Evolutionary conservation across 192 early-diverging fungal species (phyloP).

Genomic region (Geranomyces variabilis): DNA sequence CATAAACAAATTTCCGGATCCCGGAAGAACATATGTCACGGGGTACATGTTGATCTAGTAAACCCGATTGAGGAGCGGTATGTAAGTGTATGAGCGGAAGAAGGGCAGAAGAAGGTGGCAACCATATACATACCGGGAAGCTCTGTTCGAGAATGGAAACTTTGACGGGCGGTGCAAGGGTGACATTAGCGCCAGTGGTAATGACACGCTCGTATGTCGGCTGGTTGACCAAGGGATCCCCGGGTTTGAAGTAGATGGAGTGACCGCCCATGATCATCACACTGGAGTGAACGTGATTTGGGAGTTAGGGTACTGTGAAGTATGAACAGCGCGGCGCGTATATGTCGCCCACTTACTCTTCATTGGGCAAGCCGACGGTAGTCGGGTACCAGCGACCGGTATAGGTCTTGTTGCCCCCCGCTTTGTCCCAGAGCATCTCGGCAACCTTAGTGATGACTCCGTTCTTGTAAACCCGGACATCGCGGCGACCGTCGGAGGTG

Average conservation of each 20-base stretch:
- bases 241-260: conserved; percentile 17
- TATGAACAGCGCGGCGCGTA: no score
- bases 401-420: conserved; percentile 12
- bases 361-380: conserved; percentile 24
- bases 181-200: neutral
- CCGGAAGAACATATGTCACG: conserved; percentile 26
- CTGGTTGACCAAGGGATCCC: conserved; percentile 19
- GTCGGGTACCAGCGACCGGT: conserved; percentile 41
- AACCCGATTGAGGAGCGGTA: neutral
- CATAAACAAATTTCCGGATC: conserved; percentile 21
- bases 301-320: neutral
- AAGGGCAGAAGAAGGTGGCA: no score
- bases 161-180: conserved; percentile 13
- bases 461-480: conserved; percentile 28
- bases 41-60: conserved; percentile 34
- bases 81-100: no score
- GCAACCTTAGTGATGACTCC: conserved; percentile 21
- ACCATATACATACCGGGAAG: neutral
- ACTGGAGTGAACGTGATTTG: neutral
- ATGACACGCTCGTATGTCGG: conserved; percentile 34
- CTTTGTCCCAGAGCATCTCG: conserved; percentile 13
- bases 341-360: conserved; percentile 13
- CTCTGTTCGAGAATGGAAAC: conserved; percentile 11
- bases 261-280: conserved; percentile 33
- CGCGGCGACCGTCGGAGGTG: conserved; percentile 29